Evolutionary conservation across 768 basidiomycete genomes (phyloP).

Genomic region (Phanerodontia chrysosporium): DNA sequence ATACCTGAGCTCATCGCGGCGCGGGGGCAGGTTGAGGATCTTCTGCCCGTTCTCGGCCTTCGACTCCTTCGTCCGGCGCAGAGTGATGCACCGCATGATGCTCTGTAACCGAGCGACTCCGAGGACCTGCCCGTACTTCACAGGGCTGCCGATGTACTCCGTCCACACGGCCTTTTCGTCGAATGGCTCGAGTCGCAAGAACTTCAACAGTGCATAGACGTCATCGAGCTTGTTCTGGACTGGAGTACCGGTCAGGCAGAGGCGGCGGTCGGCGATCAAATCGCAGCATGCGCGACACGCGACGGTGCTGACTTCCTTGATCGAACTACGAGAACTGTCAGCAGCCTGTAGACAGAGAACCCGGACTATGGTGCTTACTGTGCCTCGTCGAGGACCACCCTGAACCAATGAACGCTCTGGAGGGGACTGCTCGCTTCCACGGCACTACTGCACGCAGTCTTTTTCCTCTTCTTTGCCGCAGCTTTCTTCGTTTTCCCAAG

Average conservation of each 20-base stretch:
- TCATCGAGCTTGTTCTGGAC: slow-evolving; percentile 99
- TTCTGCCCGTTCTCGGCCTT: slow-evolving; percentile 73
- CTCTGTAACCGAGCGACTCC: slow-evolving; percentile 93
- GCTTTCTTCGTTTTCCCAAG: slow-evolving; percentile 64
- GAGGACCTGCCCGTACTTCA: slow-evolving; percentile 85
- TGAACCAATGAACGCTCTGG: slow-evolving; percentile 95
- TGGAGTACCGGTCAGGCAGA: slow-evolving; percentile 96
- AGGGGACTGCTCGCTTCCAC: slow-evolving; percentile 68
- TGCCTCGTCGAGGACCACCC: slow-evolving; percentile 90
- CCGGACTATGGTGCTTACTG: slow-evolving; percentile 59
- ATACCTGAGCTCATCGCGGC: slow-evolving; percentile 82
- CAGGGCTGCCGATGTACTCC: slow-evolving; percentile 87
- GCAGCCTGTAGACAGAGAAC: neutral
- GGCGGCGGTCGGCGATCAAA: slow-evolving; percentile 85
- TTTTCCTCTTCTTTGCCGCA: slow-evolving; percentile 63
- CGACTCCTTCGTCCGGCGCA: slow-evolving; percentile 94
- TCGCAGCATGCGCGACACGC: slow-evolving; percentile 95
- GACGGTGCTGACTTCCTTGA: slow-evolving; percentile 94
- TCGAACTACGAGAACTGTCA: slow-evolving; percentile 55
- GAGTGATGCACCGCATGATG: slow-evolving; percentile 94
- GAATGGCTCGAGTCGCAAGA: slow-evolving; percentile 86
- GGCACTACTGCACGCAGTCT: slow-evolving; percentile 32
- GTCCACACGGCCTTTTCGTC: slow-evolving; percentile 94
- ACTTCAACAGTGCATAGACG: slow-evolving; percentile 95
- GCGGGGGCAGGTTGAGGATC: slow-evolving; percentile 85